phyloP scores from a whole-genome alignment of 768 basidiomycete species.

The Obba rivulosa region DNA sequence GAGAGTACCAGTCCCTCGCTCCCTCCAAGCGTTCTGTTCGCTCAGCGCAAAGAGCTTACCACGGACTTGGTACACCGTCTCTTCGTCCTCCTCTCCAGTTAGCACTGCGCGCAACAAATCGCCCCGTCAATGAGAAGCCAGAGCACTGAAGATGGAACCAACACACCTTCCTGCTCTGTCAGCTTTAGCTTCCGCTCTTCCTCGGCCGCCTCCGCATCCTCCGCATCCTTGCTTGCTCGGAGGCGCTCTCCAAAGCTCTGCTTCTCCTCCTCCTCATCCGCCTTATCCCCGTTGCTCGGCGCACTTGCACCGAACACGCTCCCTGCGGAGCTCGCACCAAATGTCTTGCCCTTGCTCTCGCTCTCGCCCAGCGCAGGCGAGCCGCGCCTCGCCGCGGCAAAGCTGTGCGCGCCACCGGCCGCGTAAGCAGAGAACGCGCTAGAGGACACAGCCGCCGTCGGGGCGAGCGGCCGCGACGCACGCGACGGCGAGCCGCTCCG shows the following conservation, averaged over 20 bases:
- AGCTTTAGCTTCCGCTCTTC: constrained; percentile 45
- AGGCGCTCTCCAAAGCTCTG: constrained; percentile 58
- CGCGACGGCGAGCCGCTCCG: constrained; percentile 53
- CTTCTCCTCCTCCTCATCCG: constrained; percentile 19
- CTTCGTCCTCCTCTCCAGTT: constrained; percentile 82
- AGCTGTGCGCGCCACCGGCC: constrained; percentile 41
- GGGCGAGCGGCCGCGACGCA: constrained; percentile 31
- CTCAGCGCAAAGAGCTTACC: constrained; percentile 68
- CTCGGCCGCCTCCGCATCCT: constrained; percentile 43
- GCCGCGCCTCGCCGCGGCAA: constrained; percentile 41
- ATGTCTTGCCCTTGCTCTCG: constrained; percentile 12
- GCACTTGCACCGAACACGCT: neutral
- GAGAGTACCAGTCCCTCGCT: constrained; percentile 67
- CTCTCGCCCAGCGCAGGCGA: constrained; percentile 16
- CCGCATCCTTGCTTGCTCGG: constrained; percentile 56
- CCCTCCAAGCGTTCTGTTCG: constrained; percentile 63
- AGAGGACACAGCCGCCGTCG: constrained; percentile 40
- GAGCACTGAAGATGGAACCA: neutral
- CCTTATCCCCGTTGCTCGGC: constrained; percentile 17
- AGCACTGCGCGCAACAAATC: constrained; percentile 35
- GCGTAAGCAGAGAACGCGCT: constrained; percentile 63
- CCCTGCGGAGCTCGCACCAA: constrained; percentile 3
- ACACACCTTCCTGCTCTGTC: constrained; percentile 66
- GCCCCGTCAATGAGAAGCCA: constrained; percentile 1
- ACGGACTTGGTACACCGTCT: constrained; percentile 69